Evolutionary conservation across 805 yeast genomes (phyloP), one percentile per base, ranked within the genome.

Genomic region (Kodamaea neixiangensis): DNA sequence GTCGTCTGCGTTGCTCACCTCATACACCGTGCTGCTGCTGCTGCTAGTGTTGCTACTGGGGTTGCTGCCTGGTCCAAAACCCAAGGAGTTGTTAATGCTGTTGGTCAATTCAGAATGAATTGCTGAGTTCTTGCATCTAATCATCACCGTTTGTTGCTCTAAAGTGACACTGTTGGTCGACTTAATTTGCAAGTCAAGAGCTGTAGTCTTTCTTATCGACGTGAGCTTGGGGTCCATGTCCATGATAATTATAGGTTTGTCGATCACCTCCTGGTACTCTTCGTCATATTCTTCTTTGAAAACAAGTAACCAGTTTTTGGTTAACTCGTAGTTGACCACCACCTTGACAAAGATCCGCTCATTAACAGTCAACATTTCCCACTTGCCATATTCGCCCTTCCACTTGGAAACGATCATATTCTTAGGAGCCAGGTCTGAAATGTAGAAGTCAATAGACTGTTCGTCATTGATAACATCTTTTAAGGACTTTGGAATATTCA

Each of bases 361-460:
- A 48, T 61, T 65, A 9, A 67, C 57, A 0, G 78, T 72, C 44
- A 74, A 49, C 74, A 74, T 67, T 56, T 74, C 78, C 78, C 78
- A 74, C 50, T 72, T 73, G 2, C 77, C 79, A 40, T 63, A 67
- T 33, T 66, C 66, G 35, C 63, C 58, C 53, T 71, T 74, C 79
- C 79, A 74, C 52, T 66, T 69, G 13, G 78, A 74, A 9, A 74
- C 64, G 45, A 70, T 73, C 61, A 74, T 58, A 5, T 71, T 56
- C 52, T 69, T 67, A 5, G 76, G 68, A 1, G 68, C 21, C 1
- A 69, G 51, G 13, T 69, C 67, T 2, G 74, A 61, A 10, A 74
- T 66, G 57, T 61, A 74, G 55, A 67, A 68, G 49, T 74, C 79
- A 22, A 68, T 56, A 7, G 77, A 57, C 14, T 60, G 61, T 2